Evolutionary conservation across 2,329 filamentous ascomycete species (phyloP).

Genomic region (Septoria petroselini): DNA sequence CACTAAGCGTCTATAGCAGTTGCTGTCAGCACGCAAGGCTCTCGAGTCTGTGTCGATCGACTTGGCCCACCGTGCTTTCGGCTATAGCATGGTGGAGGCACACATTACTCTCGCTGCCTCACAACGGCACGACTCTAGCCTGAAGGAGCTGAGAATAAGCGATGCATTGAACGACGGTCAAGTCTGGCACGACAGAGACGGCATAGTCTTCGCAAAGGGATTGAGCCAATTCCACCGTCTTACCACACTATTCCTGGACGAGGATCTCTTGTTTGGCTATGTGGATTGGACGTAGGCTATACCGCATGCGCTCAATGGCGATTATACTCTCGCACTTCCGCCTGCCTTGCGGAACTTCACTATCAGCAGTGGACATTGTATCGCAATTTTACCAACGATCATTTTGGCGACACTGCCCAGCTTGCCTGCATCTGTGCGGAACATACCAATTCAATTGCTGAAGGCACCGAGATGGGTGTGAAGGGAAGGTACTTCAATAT

Average conservation of each 20-base stretch:
- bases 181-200: no score
- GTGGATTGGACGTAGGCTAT: background rate
- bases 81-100: no score
- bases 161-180: no score
- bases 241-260: background rate
- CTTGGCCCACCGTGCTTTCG: no score
- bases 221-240: no score
- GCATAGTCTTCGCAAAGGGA: no score
- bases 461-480: background rate
- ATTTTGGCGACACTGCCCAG: background rate
- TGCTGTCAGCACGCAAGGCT: no score
- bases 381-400: background rate
- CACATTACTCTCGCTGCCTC: no score
- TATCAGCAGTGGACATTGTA: background rate
- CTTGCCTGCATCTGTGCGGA: background rate
- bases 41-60: no score
- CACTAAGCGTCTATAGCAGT: no score
- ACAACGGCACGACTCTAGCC: no score
- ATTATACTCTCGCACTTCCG: background rate
- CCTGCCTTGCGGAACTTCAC: background rate
- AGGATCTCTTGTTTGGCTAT: background rate
- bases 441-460: background rate
- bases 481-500: background rate
- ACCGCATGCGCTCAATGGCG: background rate
- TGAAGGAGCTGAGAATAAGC: no score